These are phyloP conservation scores for Suhomyces sp. DNA, from an alignment of 805 yeast species.

Conservation along the genomic window DNA sequence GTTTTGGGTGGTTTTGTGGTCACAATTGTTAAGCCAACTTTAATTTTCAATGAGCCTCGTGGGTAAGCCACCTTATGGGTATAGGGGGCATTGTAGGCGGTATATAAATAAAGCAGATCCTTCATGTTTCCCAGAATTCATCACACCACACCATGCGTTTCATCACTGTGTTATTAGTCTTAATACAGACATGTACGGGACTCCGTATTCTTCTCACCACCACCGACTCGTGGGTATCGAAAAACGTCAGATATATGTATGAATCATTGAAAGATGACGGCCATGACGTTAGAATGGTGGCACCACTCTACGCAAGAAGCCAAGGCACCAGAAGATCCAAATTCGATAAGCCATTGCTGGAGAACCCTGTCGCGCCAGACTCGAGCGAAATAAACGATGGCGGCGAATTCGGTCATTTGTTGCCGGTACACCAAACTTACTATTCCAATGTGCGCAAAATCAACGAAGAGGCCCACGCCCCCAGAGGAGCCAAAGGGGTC, in stretches of 20 bases:
- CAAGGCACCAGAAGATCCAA: background rate
- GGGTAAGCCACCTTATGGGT: background rate
- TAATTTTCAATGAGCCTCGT: background rate
- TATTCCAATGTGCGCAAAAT: constrained; percentile 15
- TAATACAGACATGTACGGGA: background rate
- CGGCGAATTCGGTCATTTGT: constrained; percentile 36
- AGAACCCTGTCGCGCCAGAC: constrained; percentile 1
- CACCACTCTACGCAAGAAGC: constrained; percentile 23
- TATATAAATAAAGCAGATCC: background rate
- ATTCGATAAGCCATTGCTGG: background rate
- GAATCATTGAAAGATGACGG: constrained; percentile 22
- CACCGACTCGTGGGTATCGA: constrained; percentile 39
- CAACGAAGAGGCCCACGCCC: constrained; percentile 6
- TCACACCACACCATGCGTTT: background rate
- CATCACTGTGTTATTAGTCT: background rate
- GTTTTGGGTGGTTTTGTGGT: background rate
- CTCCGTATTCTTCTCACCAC: constrained; percentile 24
- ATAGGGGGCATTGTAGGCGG: background rate
- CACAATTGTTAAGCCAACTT: background rate
- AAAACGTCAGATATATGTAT: constrained; percentile 28
- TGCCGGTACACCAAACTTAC: constrained; percentile 30
- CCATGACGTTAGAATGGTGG: constrained; percentile 33
- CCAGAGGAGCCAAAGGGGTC: constrained; percentile 14
- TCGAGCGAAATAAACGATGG: constrained; percentile 16
- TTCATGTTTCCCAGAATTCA: background rate